A percentile compares a stretch with the other conserved stretches of the same genome.
phyloP scores from a whole-genome alignment of 257 asterid species.

The Galeopsis tetrahit region DNA sequence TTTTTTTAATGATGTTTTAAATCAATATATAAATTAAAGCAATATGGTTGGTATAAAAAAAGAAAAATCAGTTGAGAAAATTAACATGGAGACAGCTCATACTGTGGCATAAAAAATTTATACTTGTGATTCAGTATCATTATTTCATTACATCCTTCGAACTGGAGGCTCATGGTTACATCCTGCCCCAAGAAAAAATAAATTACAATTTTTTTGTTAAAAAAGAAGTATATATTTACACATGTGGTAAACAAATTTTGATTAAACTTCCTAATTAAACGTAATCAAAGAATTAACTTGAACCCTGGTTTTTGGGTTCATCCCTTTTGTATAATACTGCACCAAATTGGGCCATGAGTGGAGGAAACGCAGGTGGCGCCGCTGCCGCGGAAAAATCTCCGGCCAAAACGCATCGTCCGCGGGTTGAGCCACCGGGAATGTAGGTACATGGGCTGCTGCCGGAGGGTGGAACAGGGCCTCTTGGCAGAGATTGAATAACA shows the following conservation, averaged over 20 bases:
- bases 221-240: neutral
- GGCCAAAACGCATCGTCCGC: conserved; percentile 53
- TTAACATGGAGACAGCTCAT: neutral
- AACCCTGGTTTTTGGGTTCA: neutral
- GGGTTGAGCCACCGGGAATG: conserved; percentile 43
- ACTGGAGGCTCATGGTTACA: conserved; percentile 9
- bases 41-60: neutral
- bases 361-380: conserved; percentile 8
- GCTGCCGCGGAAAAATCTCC: conserved; percentile 23
- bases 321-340: neutral
- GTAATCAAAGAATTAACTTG: conserved; percentile 10
- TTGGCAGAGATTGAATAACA: conserved; percentile 55
- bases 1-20: no score
- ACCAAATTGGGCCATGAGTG: neutral
- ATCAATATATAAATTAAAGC: no score
- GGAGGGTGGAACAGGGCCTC: conserved; percentile 43
- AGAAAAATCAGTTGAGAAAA: neutral
- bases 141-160: conserved; percentile 4
- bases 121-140: neutral
- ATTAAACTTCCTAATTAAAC: conserved; percentile 6
- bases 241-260: neutral
- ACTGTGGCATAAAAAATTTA: neutral
- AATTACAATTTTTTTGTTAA: neutral
- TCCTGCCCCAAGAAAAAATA: conserved; percentile 9
- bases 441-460: conserved; percentile 54